These are phyloP conservation scores for Ichthyophthirius multifiliis DNA, from an alignment of 169 alveolate species.

Conservation along the genomic window DNA sequence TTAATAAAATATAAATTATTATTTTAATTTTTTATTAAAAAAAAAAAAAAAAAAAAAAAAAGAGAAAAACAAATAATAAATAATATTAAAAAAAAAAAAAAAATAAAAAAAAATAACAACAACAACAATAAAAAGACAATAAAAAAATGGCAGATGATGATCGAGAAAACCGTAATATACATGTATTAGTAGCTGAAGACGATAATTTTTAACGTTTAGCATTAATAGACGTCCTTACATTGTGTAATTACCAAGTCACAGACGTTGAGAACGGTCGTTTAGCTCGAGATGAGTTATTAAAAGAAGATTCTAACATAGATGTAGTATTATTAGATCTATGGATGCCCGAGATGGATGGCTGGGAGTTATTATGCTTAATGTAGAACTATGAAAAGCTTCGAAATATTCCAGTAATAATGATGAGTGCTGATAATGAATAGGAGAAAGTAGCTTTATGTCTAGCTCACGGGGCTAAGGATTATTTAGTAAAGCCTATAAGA, in stretches of 20 bases:
- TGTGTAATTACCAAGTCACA: constrained; percentile 53
- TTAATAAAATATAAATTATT: too few relatives aligned
- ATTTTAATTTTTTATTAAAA: too few relatives aligned
- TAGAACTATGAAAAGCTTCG: constrained; percentile 48
- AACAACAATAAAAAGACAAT: too few relatives aligned
- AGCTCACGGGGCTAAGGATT: constrained; percentile 72
- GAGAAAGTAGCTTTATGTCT: constrained; percentile 55
- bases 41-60: too few relatives aligned
- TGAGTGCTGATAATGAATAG: constrained; percentile 67
- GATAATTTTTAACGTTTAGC: constrained; percentile 56
- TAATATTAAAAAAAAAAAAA: too few relatives aligned
- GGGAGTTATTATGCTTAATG: constrained; percentile 56
- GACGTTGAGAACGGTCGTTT: constrained; percentile 61
- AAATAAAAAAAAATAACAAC: too few relatives aligned
- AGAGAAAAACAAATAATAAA: too few relatives aligned
- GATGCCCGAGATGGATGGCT: constrained; percentile 82
- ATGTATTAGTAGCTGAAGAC: constrained; percentile 62
- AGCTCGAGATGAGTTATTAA: constrained; percentile 58
- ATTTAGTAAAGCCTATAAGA: constrained; percentile 74
- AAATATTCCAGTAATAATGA: constrained; percentile 73
- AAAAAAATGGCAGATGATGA: too few relatives aligned
- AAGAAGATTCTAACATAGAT: constrained; percentile 56
- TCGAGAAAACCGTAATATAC: too few relatives aligned
- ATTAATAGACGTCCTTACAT: constrained; percentile 49
- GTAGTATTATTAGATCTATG: constrained; percentile 67